Evolutionary conservation across 2,329 filamentous ascomycete species (phyloP), one percentile per base, ranked within the genome.

Genomic region (Microdochium paspali): DNA sequence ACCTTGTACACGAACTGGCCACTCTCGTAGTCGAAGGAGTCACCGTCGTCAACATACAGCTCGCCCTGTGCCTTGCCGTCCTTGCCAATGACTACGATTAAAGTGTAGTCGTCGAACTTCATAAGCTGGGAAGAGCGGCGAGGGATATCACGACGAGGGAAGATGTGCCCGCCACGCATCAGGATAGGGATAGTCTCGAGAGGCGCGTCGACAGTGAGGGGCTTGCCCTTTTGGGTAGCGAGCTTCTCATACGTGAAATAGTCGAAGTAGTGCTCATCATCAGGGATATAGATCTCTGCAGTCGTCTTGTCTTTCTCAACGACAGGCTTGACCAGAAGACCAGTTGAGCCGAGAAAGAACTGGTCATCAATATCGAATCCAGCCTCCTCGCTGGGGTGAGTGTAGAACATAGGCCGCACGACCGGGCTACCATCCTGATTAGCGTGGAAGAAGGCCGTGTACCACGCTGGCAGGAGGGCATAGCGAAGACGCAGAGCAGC

Each of bases 291-390:
- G 49, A 98, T 79, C 20, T 90, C 83, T 0, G 84, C 81, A 20
- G 79, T 81, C 18, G 78, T 76, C 44, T 84, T 82, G 53, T 82
- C 86, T 66, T 95, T 82, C 23, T 83, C 79, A 2, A 90, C 85
- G 13, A 97, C 83, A 0, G 93, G 93, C 69, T 96, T 97, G 35
- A 82, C 88, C n/a, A 98, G 80, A 15, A 98, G 75, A 55, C 93
- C 93, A 1, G 88, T 95, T 23, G 78, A 81, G 35, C 89, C 93
- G 21, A 98, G 70, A 63, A 96, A 97, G 56, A 97, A 80, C 67
- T 98, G 93, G 61, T 96, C 87, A 56, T 98, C 93, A 44, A 97
- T 75, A 2, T 75, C 80, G 59, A 97, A 94, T n/a, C 90, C 90
- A 44, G 74, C 75, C 64, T 96, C 91, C 55, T 94, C 90, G 1